Percentiles rank a stretch among this genome's conserved stretches.
These are phyloP conservation scores for Metarhizium brunneum DNA, from an alignment of 2,329 filamentous ascomycete species.

Conservation along the genomic window DNA sequence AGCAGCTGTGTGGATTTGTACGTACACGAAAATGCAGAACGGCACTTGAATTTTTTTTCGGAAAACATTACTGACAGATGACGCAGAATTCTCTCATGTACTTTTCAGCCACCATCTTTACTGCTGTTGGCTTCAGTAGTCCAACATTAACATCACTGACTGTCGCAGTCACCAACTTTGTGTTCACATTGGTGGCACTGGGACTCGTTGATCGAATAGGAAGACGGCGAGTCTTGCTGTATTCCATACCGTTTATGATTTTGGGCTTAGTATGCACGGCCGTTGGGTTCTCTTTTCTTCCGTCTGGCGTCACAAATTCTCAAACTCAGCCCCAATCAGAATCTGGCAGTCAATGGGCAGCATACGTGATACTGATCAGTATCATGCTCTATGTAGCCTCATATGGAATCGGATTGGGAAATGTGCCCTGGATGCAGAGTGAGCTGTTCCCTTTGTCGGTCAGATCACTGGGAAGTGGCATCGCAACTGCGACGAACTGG, in stretches of 20 bases:
- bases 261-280: conserved; percentile 62
- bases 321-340: conserved; percentile 10
- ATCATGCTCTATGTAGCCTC: conserved; percentile 78
- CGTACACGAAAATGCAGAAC: conserved; percentile 19
- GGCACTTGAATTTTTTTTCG: background rate
- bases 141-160: conserved; percentile 73
- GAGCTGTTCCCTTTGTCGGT: conserved; percentile 79
- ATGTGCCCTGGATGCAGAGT: conserved; percentile 93
- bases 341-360: conserved; percentile 22
- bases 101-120: conserved; percentile 76
- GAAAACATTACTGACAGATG: conserved; percentile 1
- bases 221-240: conserved; percentile 69
- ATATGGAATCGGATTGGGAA: conserved; percentile 82
- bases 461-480: conserved; percentile 60
- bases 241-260: conserved; percentile 78
- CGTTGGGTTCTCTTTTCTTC: conserved; percentile 60
- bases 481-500: conserved; percentile 80
- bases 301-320: conserved; percentile 24
- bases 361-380: conserved; percentile 56
- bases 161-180: conserved; percentile 74
- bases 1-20: conserved; percentile 81
- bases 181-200: conserved; percentile 68
- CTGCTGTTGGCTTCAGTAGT: conserved; percentile 64
- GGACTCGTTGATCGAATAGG: conserved; percentile 72
- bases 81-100: conserved; percentile 80